A percentile compares a stretch with the other conserved stretches of the same genome.
These are phyloP conservation scores for Glycine soja DNA, from an alignment of 306 rosid genomes.

Conservation along the genomic window DNA sequence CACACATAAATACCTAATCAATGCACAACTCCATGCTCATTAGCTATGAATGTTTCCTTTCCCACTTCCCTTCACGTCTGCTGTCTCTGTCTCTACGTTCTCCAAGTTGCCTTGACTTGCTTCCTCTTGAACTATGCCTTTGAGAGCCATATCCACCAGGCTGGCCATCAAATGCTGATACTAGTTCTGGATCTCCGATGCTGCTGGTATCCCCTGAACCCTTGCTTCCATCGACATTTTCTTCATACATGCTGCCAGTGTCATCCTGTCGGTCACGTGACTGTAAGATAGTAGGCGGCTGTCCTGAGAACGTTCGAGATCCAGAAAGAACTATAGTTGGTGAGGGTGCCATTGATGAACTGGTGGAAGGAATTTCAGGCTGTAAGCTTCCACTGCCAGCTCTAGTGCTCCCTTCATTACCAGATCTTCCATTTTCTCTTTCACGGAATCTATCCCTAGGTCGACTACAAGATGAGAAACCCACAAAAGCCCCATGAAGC, in stretches of 20 bases:
- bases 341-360: constrained; percentile 57
- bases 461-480: constrained; percentile 60
- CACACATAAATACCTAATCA: too few species aligned
- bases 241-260: constrained; percentile 76
- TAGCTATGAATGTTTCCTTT: constrained; percentile 67
- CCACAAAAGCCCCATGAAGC: not conserved
- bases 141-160: constrained; percentile 79
- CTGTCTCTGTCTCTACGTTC: constrained; percentile 84
- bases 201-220: constrained; percentile 78
- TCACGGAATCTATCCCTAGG: constrained; percentile 92
- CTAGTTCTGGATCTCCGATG: constrained; percentile 81
- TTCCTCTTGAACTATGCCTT: constrained; percentile 82
- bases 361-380: constrained; percentile 65
- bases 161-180: constrained; percentile 80
- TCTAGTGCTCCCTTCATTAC: constrained; percentile 75
- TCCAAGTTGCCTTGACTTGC: constrained; percentile 77
- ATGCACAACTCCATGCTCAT: too few species aligned
- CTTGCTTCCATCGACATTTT: constrained; percentile 64
- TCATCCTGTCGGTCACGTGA: constrained; percentile 88
- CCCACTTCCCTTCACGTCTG: constrained; percentile 97
- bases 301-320: constrained; percentile 76
- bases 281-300: constrained; percentile 81
- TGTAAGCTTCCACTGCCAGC: constrained; percentile 62
- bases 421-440: constrained; percentile 86
- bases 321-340: constrained; percentile 81